Evolutionary conservation across 192 early-diverging fungal genomes (phyloP), one percentile per base, ranked within the genome.

Genomic region (Geranomyces michiganensis): DNA sequence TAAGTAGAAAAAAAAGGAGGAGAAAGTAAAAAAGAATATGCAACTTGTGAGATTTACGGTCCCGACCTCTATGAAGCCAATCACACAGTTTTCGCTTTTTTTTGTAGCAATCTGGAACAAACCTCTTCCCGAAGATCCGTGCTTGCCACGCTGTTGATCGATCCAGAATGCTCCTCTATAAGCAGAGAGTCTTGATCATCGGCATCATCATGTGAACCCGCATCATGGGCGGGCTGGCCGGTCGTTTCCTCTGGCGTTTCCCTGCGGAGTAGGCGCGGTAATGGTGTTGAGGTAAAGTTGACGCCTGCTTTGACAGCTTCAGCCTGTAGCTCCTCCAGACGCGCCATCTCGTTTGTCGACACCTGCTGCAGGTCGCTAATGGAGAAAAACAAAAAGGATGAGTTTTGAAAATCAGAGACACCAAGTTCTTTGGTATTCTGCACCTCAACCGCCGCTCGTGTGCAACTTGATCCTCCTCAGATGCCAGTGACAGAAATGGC

Each of bases 231-330:
- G n/a, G n/a, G 14, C 60, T 4, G 26, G 6, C 1, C 26, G n/a
- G 60, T 21, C 0, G 21, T 36, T 9, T 21, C 26, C 12, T 13
- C 60, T 27, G 32, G n/a, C 13, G 60, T 41, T 27, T 36, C 29
- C n/a, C 21, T 36, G 21, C 21, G 21, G 9, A 31, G 9, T 62
- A 10, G 24, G 7, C n/a, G 60, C 36, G 29, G 60, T n/a, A n/a
- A n/a, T 0, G 32, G n/a, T 21, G 60, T 17, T 1, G 26, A 13
- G 26, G n/a, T 62, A 13, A 36, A 12, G n/a, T 21, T 13, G 12
- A 68, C 26, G 0, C 67, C 67, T 1, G 62, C 62, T n/a, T 46
- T 24, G 24, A 32, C 62, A 13, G 70, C 70, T 27, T 46, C 70
- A 15, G 64, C 49, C 5, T 48, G 9, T 21, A 72, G 27, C 27